These are phyloP conservation scores for Phialophora macrospora DNA, from an alignment of 2,329 filamentous ascomycete species.

Conservation along the genomic window DNA sequence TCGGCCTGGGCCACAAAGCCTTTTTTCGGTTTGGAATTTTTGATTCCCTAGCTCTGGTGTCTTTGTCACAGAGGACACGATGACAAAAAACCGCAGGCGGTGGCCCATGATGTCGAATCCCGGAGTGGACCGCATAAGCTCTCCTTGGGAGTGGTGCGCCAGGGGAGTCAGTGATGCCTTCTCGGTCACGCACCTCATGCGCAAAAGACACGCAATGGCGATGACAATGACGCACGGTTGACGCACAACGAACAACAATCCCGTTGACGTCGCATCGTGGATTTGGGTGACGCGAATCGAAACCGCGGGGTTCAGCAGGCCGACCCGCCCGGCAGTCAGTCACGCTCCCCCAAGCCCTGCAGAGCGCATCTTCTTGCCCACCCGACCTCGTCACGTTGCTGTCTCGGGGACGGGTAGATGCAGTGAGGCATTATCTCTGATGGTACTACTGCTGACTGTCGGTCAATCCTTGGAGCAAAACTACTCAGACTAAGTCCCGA, in stretches of 20 bases:
- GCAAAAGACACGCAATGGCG: not conserved
- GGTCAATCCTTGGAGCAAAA: slow-evolving; percentile 2
- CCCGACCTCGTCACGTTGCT: not conserved
- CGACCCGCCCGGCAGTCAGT: not conserved
- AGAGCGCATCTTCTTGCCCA: not conserved
- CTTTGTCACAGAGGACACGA: not conserved
- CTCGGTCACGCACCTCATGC: not conserved
- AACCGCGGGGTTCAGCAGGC: not conserved
- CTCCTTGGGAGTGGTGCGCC: not conserved
- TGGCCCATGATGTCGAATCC: not conserved
- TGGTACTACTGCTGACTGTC: slow-evolving; percentile 12
- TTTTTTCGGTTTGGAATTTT: slow-evolving; percentile 10
- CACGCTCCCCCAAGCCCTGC: not conserved
- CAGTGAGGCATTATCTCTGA: slow-evolving; percentile 4
- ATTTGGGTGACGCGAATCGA: not conserved
- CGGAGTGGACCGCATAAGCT: slow-evolving; percentile 7
- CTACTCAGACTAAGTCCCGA: slow-evolving; percentile 7
- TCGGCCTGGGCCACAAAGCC: slow-evolving; percentile 1
- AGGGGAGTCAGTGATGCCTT: not conserved
- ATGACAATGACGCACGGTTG: slow-evolving; percentile 15
- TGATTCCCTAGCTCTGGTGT: slow-evolving; percentile 9
- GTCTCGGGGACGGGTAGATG: not conserved
- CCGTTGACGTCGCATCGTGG: not conserved
- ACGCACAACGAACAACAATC: not conserved
- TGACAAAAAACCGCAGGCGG: not conserved